These are phyloP conservation scores for Leishmania mexicana DNA, from an alignment of 208 protist genomes.

Conservation along the genomic window DNA sequence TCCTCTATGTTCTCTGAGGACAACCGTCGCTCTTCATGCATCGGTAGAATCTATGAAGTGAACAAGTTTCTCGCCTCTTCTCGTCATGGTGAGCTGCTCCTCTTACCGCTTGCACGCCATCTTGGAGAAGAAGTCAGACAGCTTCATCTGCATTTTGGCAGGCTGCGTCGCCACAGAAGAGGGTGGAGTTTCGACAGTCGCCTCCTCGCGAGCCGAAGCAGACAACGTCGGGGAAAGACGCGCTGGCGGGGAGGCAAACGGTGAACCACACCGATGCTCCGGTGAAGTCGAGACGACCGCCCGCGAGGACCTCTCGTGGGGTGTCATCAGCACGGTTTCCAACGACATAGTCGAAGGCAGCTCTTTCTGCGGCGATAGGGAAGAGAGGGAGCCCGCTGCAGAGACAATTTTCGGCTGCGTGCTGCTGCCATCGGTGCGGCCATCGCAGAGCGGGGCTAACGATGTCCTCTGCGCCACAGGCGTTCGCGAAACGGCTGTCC, in stretches of 20 bases:
- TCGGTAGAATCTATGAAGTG: background rate
- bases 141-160: conserved; percentile 62
- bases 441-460: background rate
- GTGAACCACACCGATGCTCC: background rate
- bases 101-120: conserved; percentile 69
- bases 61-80: background rate
- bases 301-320: background rate
- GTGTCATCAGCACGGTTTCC: background rate
- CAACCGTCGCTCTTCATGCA: background rate
- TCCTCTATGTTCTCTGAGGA: background rate
- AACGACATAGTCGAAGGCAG: background rate
- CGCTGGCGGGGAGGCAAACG: conserved; percentile 11
- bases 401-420: conserved; percentile 36
- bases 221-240: background rate
- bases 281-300: background rate
- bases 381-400: conserved; percentile 5
- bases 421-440: conserved; percentile 1
- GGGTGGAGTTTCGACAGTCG: background rate
- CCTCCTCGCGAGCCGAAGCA: background rate
- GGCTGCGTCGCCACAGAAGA: conserved; percentile 9
- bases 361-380: background rate
- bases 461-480: conserved; percentile 6
- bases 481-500: background rate
- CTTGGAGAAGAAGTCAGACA: conserved; percentile 86
- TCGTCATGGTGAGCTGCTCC: background rate